A percentile compares a stretch with the other conserved stretches of the same genome.
These are phyloP conservation scores for Mycena latifolia DNA, from an alignment of 768 basidiomycete species.

Conservation along the genomic window DNA sequence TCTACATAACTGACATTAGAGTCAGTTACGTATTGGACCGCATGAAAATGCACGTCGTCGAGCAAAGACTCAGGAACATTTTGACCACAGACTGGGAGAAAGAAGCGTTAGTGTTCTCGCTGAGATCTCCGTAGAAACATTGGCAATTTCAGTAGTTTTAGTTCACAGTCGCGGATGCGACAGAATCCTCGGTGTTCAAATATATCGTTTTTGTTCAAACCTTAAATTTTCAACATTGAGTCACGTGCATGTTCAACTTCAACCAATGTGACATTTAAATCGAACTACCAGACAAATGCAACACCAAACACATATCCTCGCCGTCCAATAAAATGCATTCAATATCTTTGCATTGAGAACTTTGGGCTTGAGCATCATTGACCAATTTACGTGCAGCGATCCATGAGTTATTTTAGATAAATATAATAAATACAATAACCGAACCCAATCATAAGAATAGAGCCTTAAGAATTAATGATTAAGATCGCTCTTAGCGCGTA, in stretches of 20 bases:
- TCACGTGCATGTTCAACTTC: constrained; percentile 8
- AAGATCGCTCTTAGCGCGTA: constrained; percentile 29
- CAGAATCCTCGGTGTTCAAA: too few species aligned
- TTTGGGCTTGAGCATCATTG: too few species aligned
- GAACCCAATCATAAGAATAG: not conserved
- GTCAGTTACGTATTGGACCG: constrained; percentile 44
- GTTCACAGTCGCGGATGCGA: too few species aligned
- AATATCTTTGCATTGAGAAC: too few species aligned
- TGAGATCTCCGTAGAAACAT: not conserved
- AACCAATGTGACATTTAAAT: too few species aligned
- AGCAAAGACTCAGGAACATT: constrained; percentile 36
- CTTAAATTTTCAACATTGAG: constrained; percentile 1
- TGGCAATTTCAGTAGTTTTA: too few species aligned
- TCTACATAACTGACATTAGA: not conserved
- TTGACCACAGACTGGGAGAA: constrained; percentile 48
- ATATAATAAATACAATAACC: not conserved
- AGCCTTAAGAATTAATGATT: constrained; percentile 10
- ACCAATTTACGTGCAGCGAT: too few species aligned
- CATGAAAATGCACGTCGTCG: constrained; percentile 43
- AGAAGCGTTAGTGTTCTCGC: constrained; percentile 30
- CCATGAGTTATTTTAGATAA: not conserved
- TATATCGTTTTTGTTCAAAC: too few species aligned
- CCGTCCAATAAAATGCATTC: too few species aligned
- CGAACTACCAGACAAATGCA: too few species aligned
- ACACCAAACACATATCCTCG: too few species aligned